Evolutionary conservation across 805 yeast genomes (phyloP).

Genomic region (Isabelozyma gotoi): DNA sequence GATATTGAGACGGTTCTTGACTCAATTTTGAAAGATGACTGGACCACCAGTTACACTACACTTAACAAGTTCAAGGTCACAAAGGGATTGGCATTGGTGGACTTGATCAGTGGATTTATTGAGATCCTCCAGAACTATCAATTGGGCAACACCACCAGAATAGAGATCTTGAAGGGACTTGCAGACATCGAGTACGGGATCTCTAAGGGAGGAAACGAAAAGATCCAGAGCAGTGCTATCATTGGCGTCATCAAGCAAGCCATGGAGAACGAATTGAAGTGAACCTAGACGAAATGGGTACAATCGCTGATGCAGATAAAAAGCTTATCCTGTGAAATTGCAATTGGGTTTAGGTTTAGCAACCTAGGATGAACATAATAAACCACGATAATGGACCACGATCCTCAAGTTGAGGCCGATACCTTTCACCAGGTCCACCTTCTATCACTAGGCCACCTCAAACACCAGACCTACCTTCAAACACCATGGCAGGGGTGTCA

Average conservation of each 20-base stretch:
- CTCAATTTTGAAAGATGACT: conserved; percentile 80
- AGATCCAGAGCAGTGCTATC: conserved; percentile 84
- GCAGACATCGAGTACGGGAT: conserved; percentile 90
- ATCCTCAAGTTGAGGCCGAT: too few relatives aligned
- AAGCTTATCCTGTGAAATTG: too few relatives aligned
- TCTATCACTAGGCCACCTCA: too few relatives aligned
- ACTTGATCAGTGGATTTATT: conserved; percentile 73
- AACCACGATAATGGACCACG: too few relatives aligned
- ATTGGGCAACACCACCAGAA: conserved; percentile 60
- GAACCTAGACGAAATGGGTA: neutral
- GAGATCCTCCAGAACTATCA: conserved; percentile 70
- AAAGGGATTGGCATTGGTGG: conserved; percentile 89
- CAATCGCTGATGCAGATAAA: too few relatives aligned
- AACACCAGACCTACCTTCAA: too few relatives aligned
- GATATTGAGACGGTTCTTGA: conserved; percentile 76
- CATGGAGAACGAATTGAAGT: conserved; percentile 36
- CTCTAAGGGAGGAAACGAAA: conserved; percentile 89
- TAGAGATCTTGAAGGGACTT: conserved; percentile 64
- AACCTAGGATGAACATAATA: neutral
- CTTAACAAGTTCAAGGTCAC: conserved; percentile 61
- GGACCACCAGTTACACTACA: conserved; percentile 74
- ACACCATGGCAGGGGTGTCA: too few relatives aligned
- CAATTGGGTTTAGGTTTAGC: neutral
- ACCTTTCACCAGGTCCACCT: too few relatives aligned
- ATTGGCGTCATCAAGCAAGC: conserved; percentile 81